These are phyloP conservation scores for Akebia trifoliata DNA, from an alignment of 164 flowering plant genomes.

Conservation along the genomic window DNA sequence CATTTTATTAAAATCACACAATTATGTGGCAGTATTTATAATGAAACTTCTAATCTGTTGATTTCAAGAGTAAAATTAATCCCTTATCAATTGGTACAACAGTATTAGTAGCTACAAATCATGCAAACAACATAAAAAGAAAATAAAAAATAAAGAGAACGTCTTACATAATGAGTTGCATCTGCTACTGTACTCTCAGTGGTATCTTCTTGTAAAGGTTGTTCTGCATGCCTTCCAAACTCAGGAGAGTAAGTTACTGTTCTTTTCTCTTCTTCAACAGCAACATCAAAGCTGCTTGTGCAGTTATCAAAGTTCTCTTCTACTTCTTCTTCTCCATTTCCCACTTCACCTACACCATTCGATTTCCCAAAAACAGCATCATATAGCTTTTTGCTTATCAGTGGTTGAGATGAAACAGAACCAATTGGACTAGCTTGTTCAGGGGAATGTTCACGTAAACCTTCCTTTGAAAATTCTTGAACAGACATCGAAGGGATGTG, in stretches of 20 bases:
- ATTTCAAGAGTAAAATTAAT: background rate
- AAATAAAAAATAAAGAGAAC: too few species aligned
- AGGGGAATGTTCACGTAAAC: constrained; percentile 26
- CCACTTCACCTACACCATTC: constrained; percentile 19
- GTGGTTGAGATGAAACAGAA: constrained; percentile 40
- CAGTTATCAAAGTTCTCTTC: constrained; percentile 22
- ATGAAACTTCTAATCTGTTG: constrained; percentile 4
- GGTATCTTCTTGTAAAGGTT: constrained; percentile 16
- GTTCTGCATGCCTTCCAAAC: constrained; percentile 14
- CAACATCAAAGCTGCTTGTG: constrained; percentile 28
- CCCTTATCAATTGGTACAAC: background rate
- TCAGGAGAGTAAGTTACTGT: constrained; percentile 17
- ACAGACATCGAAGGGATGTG: constrained; percentile 39
- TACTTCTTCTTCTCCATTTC: constrained; percentile 22
- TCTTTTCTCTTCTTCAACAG: constrained; percentile 32
- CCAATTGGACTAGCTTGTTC: constrained; percentile 26
- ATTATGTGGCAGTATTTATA: background rate
- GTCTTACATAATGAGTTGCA: constrained; percentile 33
- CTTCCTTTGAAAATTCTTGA: constrained; percentile 18
- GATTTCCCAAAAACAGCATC: constrained; percentile 43
- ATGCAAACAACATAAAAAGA: background rate
- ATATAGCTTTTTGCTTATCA: constrained; percentile 57
- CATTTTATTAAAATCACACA: too few species aligned
- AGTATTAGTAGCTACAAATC: background rate
- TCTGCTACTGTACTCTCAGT: constrained; percentile 10